These are phyloP conservation scores for Saccharum officinarum DNA, from an alignment of 176 grass and related monocot genomes.

Conservation along the genomic window DNA sequence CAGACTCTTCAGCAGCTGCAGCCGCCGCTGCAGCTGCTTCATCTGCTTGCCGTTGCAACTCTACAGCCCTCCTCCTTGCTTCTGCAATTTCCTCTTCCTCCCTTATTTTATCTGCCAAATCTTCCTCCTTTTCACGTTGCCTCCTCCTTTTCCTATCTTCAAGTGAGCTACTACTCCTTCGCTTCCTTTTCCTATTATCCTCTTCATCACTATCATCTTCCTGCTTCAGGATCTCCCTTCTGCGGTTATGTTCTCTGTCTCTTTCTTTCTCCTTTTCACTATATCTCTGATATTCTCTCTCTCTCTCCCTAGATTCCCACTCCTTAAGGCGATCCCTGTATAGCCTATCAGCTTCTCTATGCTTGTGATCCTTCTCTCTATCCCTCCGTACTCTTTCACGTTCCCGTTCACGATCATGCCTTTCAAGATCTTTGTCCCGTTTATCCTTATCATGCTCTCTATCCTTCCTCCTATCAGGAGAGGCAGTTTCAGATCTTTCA, in stretches of 20 bases:
- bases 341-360: slow-evolving; percentile 73
- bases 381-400: slow-evolving; percentile 87
- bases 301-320: slow-evolving; percentile 94
- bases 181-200: slow-evolving; percentile 81
- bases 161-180: slow-evolving; percentile 55
- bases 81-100: slow-evolving; percentile 85
- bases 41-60: slow-evolving; percentile 58
- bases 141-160: slow-evolving; percentile 83
- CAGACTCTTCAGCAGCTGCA: slow-evolving; percentile 36
- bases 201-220: slow-evolving; percentile 95
- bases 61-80: slow-evolving; percentile 66
- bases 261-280: slow-evolving; percentile 81
- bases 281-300: slow-evolving; percentile 83
- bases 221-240: slow-evolving; percentile 80
- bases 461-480: slow-evolving; percentile 76
- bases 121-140: slow-evolving; percentile 86
- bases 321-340: slow-evolving; percentile 82
- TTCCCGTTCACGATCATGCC: slow-evolving; percentile 78
- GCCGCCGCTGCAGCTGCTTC: slow-evolving; percentile 41
- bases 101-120: slow-evolving; percentile 71
- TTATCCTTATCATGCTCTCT: slow-evolving; percentile 74
- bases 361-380: slow-evolving; percentile 78
- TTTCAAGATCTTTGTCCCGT: slow-evolving; percentile 75
- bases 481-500: slow-evolving; percentile 64
- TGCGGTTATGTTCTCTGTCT: slow-evolving; percentile 77